Base-by-base conservation (phyloP, 2,329 filamentous ascomycete species). In the Aplosporella prunicola region DNA sequence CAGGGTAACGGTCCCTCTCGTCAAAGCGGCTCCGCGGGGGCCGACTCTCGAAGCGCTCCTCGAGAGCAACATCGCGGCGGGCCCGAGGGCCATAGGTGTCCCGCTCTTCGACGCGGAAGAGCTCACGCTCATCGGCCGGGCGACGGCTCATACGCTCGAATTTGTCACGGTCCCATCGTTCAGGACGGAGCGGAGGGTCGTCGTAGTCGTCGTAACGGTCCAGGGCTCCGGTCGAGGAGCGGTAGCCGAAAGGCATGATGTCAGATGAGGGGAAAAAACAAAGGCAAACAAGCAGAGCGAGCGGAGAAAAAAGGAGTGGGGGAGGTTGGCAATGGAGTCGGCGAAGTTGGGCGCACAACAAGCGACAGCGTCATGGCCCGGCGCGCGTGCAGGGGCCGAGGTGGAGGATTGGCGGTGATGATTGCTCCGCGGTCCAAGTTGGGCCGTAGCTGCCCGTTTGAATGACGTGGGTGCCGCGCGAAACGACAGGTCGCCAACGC, bases 1-100 rank as follows among this genome's bases (percentile, higher is more conserved):
- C 67, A 41, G 67, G 66, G 44, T 69, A 68, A 26, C 66, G 66
- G 35, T 78, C 73, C 26, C 67, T 67, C 29, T 68, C 62, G 42
- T 73, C 68, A 41, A 65, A 67, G 33, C 64, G 61, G 9, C 40
- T 32, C 22, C 53, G 58, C 39, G 49, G 44, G n/a, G 49, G 56
- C 24, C 57, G 59, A 25, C 60, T 66, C 41, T 64, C 60, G 32
- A 51, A 51, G 42, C 61, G 58, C 38, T 67, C 62, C 28, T 64
- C 58, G 35, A 68, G 50, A 9, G 59, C 53, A 18, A 67, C 46
- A 26, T 67, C 63, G 31, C 58, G 60, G 24, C 55, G 58, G 17
- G 57, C 56, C 20, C 50, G 41, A 56, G 62, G 26, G 23, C 28
- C 28, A 6, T 38, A 14, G 20, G 60, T 61, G 37, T 66, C 62